These are phyloP conservation scores for Phialocephala sp. DNA, from an alignment of 2,329 filamentous ascomycete species.

Conservation along the genomic window DNA sequence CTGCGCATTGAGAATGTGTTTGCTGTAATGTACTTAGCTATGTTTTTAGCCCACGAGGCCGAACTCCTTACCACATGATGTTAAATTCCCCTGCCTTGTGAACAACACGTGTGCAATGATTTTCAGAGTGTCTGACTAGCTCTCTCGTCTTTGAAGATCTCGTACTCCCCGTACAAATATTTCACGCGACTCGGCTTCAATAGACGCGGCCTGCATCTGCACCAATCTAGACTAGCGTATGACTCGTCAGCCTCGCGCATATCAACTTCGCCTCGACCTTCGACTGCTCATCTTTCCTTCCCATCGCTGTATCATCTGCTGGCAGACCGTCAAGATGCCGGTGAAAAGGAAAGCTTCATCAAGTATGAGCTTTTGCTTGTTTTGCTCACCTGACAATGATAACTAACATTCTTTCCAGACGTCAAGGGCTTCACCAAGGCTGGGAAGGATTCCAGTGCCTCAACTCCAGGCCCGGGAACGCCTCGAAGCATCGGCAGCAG, in stretches of 20 bases:
- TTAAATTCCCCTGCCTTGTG: neutral
- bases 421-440: slow-evolving; percentile 58
- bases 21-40: slow-evolving; percentile 59
- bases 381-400: slow-evolving; percentile 34
- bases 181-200: slow-evolving; percentile 16
- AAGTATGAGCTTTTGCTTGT: slow-evolving; percentile 48
- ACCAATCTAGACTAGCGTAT: slow-evolving; percentile 19
- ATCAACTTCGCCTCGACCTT: slow-evolving; percentile 25
- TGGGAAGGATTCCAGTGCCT: slow-evolving; percentile 61
- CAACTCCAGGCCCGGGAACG: slow-evolving; percentile 65
- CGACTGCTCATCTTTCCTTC: slow-evolving; percentile 29
- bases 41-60: neutral
- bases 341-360: slow-evolving; percentile 72
- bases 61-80: slow-evolving; percentile 40
- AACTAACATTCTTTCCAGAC: slow-evolving; percentile 46
- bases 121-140: neutral
- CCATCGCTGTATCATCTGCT: slow-evolving; percentile 29
- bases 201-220: slow-evolving; percentile 11
- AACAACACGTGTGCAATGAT: neutral
- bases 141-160: neutral
- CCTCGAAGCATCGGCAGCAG: slow-evolving; percentile 61
- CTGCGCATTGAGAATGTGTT: slow-evolving; percentile 98
- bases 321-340: slow-evolving; percentile 58
- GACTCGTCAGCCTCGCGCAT: slow-evolving; percentile 25
- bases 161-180: slow-evolving; percentile 13